Evolutionary conservation across 75 land plant genomes (phyloP), one percentile per base, ranked within the genome.

Genomic region (Larix kaempferi): DNA sequence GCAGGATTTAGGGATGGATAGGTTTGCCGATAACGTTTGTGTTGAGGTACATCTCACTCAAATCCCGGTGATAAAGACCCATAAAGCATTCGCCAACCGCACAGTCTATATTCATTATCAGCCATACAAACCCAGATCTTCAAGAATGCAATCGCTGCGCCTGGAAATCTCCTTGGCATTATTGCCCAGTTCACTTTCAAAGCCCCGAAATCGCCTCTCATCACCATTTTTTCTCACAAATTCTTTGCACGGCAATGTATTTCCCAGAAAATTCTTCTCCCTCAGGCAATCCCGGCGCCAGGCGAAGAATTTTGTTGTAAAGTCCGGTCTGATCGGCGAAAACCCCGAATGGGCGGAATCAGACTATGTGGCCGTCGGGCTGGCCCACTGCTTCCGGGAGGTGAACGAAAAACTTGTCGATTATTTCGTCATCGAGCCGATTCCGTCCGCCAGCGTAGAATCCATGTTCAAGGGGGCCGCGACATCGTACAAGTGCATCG

Each of bases 401-500:
- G 74, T 55, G 23, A 35, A 74, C 21, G 82, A 69, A 4, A 86
- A 84, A 82, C 71, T 85, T 6, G 22, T 19, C 64, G 85, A 85
- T 29, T 71, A 49, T n/a, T 80, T 86, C 73, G 71, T 86, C 11
- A 37, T 84, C 19, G 88, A 84, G 86, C 88, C 88, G 26, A 77
- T 86, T 14, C 57, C 79, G 10, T 82, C 88, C 19, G 83, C 80
- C 16, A 78, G 80, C 4, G 56, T 86, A 16, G 88, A 86, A 80
- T 86, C 87, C 79, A 85, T 84, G 87, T 82, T 84, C 64, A 86
- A 84, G 2, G 88, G 88, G 49, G 87, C 80, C 17, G 71, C 72
- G 27, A 84, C 87, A 14, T 84, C 88, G 55, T 86, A 84, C 64
- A 75, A 64, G 67, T 77, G 71, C 80, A 80, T 77, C 67, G 69